phyloP scores from a whole-genome alignment of 2,329 filamentous ascomycete species.

The Arthrobotrys sphaeroides region DNA sequence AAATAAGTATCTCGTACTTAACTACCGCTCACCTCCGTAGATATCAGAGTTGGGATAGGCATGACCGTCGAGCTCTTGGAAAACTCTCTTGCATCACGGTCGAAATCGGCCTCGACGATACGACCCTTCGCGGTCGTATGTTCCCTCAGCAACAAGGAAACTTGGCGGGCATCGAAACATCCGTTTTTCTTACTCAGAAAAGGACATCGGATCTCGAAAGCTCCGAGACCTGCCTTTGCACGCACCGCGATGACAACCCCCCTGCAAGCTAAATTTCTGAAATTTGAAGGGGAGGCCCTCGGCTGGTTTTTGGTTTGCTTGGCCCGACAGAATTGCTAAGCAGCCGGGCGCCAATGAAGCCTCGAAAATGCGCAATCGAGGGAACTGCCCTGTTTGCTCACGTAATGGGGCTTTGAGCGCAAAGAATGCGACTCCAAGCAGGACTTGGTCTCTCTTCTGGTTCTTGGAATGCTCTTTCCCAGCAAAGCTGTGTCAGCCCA shows the following conservation, averaged over 20 bases:
- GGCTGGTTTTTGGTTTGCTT: conserved; percentile 38
- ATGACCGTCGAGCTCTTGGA: conserved; percentile 16
- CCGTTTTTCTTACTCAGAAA: conserved; percentile 3
- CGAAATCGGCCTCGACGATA: neutral
- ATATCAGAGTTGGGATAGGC: neutral
- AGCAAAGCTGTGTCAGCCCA: conserved; percentile 5
- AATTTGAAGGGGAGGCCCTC: conserved; percentile 37
- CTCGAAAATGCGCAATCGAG: conserved; percentile 29
- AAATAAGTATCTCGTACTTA: too few relatives aligned
- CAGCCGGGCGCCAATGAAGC: conserved; percentile 30
- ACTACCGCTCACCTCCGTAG: conserved; percentile 25
- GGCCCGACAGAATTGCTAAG: conserved; percentile 30
- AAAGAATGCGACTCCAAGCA: conserved; percentile 30
- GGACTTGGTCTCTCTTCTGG: neutral
- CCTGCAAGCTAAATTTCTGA: conserved; percentile 42
- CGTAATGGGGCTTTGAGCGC: conserved; percentile 25
- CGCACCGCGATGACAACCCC: conserved; percentile 18
- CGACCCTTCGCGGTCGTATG: conserved; percentile 1
- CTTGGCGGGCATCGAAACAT: conserved; percentile 26
- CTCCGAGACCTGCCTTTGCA: conserved; percentile 40
- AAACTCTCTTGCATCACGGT: neutral
- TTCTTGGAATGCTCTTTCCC: conserved; percentile 20
- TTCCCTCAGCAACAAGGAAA: conserved; percentile 42
- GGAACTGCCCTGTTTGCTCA: conserved; percentile 29
- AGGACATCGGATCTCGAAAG: conserved; percentile 42